Evolutionary conservation across 495 filamentous ascomycete species (phyloP), one percentile per base, ranked within the genome.

Genomic region (Penicillium silybi): DNA sequence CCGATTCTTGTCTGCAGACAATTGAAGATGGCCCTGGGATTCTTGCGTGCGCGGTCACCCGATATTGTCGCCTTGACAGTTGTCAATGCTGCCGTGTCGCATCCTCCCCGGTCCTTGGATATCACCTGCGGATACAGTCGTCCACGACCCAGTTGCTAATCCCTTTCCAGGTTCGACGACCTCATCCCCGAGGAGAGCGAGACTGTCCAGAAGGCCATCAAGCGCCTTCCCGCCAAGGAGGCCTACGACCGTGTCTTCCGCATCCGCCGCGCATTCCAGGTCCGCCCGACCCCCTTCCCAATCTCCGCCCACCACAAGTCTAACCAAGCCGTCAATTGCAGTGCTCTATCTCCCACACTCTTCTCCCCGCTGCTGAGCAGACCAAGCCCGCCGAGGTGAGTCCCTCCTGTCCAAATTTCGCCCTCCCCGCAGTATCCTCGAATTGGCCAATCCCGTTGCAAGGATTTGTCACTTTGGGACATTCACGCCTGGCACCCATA

Each of bases 161-260:
- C 40, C 4, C 6, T 38, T 27, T 48, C 32, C 66, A 98, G 93
- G 64, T 79, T 83, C 80, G 93, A 98, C 74, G 93, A 98, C 67
- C 69, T 98, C 68, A 89, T 97, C 68, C 78, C 82, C 62, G 95
- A 97, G 67, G 95, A 97, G 76, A 83, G 75, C 80, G 89, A 92
- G 60, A 71, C 71, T 25, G 91, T 97, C 62, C 84, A 91, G 69
- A 77, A 83, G 57, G 93, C 93, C 46, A 80, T 98, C 68, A 86
- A 87, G 80, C 90, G 93, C 70, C 86, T 98, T 39, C 82, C 89
- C 34, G 80, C 87, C 56, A 91, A 95, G 80, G 89, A 89, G 63
- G 80, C 84, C 61, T 97, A 97, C 74, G 93, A 98, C 79, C 92
- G 93, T 72, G 84, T 97, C 66, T 97, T 88, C 84, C 90, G 93